phyloP scores from a whole-genome alignment of 495 filamentous ascomycete genomes.

The Penicillium psychrofluorescens region DNA sequence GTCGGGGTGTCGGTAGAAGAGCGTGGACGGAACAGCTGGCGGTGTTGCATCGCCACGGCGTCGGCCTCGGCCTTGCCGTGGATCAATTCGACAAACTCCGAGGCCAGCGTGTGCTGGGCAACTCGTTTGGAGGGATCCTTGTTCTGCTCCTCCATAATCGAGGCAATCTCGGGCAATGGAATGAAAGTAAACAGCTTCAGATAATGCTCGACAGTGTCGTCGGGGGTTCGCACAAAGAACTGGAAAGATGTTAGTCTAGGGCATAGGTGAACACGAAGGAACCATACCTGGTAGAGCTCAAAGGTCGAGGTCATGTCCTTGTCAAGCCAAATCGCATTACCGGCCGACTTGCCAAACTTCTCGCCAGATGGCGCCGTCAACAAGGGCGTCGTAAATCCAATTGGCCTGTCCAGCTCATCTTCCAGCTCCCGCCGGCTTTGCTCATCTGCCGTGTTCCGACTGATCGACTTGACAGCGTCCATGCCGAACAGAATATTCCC shows the following conservation, averaged over 20 bases:
- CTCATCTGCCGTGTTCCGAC: slow-evolving; percentile 38
- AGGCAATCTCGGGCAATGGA: slow-evolving; percentile 54
- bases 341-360: slow-evolving; percentile 94
- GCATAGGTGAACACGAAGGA: background rate
- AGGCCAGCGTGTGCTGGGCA: slow-evolving; percentile 76
- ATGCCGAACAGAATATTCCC: slow-evolving; percentile 93
- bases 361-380: slow-evolving; percentile 76
- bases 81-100: slow-evolving; percentile 69
- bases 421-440: slow-evolving; percentile 18
- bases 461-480: slow-evolving; percentile 68
- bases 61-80: slow-evolving; percentile 60
- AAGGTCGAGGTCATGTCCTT: slow-evolving; percentile 69
- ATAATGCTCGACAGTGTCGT: slow-evolving; percentile 69
- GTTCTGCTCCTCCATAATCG: slow-evolving; percentile 58
- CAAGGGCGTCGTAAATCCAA: slow-evolving; percentile 84
- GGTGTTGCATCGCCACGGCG: slow-evolving; percentile 50
- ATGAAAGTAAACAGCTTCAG: slow-evolving; percentile 91
- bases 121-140: slow-evolving; percentile 58
- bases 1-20: slow-evolving; percentile 33
- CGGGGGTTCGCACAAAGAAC: slow-evolving; percentile 81
- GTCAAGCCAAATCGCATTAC: slow-evolving; percentile 93
- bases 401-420: slow-evolving; percentile 44
- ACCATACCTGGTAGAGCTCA: slow-evolving; percentile 71
- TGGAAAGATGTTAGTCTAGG: slow-evolving; percentile 21
- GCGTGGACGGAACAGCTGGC: slow-evolving; percentile 44